Conservation (phyloP, 1,284 basidiomycete species). For the Uromyces viciae-fabae region DNA sequence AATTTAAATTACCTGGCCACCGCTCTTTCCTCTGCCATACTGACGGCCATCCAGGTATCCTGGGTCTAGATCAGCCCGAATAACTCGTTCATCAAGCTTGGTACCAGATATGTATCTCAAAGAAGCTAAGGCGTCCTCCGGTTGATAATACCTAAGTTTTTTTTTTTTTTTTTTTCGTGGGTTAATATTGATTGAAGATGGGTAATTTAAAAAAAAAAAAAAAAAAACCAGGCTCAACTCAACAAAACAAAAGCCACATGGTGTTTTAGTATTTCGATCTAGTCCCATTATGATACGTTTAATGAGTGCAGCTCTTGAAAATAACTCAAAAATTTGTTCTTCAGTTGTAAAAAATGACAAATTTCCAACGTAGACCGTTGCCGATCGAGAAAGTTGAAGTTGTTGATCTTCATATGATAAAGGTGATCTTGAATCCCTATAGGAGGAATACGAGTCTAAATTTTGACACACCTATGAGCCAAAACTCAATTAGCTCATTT, state of each 20-base stretch:
- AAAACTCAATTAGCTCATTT: too few species aligned
- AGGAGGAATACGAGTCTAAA: slow-evolving; percentile 50
- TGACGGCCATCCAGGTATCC: slow-evolving; percentile 96
- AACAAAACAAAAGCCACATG: slow-evolving; percentile 98
- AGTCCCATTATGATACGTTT: slow-evolving; percentile 99
- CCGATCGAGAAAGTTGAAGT: slow-evolving; percentile 58
- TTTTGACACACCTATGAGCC: slow-evolving; percentile 29
- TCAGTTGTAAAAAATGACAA: slow-evolving; percentile 86
- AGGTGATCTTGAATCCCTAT: slow-evolving; percentile 56
- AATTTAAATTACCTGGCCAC: slow-evolving; percentile 69
- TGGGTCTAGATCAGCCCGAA: slow-evolving; percentile 96
- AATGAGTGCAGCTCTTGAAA: slow-evolving; percentile 85
- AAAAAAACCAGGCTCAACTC: slow-evolving; percentile 60
- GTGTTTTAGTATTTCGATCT: slow-evolving; percentile 94
- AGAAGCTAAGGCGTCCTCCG: slow-evolving; percentile 85
- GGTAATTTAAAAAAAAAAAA: neutral
- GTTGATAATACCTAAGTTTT: slow-evolving; percentile 71
- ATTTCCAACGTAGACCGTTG: slow-evolving; percentile 79
- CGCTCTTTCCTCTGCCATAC: slow-evolving; percentile 93
- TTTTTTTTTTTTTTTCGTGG: neutral
- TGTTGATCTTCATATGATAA: slow-evolving; percentile 56
- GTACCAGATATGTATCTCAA: slow-evolving; percentile 93
- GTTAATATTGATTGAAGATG: neutral
- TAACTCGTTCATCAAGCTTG: slow-evolving; percentile 98
- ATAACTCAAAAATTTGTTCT: slow-evolving; percentile 98